Conservation (phyloP, 345 rosid genomes). For the Dipteronia dyeriana region DNA sequence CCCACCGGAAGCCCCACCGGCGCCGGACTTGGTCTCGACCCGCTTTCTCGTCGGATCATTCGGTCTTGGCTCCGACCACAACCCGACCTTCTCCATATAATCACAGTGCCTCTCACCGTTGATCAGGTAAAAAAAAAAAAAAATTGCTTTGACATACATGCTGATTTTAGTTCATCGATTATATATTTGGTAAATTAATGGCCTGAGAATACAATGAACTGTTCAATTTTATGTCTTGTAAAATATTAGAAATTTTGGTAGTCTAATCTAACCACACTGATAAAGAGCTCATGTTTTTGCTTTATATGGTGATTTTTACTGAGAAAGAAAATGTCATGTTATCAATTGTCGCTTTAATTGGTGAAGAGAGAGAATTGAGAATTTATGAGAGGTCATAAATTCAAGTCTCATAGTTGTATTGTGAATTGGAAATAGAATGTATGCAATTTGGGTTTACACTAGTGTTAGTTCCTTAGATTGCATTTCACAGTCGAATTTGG, state of each 20-base stretch:
- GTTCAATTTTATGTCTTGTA: too few relatives aligned
- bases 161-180: too few relatives aligned
- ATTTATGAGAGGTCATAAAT: too few relatives aligned
- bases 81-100: constrained; percentile 45
- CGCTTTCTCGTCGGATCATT: constrained; percentile 47
- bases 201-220: too few relatives aligned
- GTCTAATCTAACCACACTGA: too few relatives aligned
- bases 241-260: too few relatives aligned
- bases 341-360: neutral
- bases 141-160: too few relatives aligned
- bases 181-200: too few relatives aligned
- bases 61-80: constrained; percentile 50
- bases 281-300: neutral
- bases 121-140: constrained; percentile 46
- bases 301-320: too few relatives aligned
- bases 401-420: neutral
- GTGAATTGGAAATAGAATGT: neutral
- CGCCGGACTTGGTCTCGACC: constrained; percentile 74
- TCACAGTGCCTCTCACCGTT: constrained; percentile 54
- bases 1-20: constrained; percentile 78
- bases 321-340: neutral
- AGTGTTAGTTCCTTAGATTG: neutral
- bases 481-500: neutral
- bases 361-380: neutral
- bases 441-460: neutral